These are phyloP conservation scores for Rhynchospora breviuscula DNA, from an alignment of 176 grass and related monocot genomes.

Conservation along the genomic window DNA sequence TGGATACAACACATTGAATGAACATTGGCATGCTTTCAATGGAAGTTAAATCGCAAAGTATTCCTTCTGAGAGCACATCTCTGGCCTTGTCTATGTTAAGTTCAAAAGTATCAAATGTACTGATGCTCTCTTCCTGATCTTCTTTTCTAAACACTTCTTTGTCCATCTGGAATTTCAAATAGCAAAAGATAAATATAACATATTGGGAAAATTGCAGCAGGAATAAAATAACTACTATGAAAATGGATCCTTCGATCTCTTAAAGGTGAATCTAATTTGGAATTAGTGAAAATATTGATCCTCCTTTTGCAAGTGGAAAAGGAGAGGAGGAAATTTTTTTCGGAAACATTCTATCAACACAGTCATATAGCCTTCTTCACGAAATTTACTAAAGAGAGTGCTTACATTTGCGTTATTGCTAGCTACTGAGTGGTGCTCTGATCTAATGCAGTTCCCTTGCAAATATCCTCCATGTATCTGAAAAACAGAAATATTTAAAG, in stretches of 20 bases:
- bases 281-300: not conserved
- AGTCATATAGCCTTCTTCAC: not conserved
- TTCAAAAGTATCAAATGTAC: not conserved
- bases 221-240: not conserved
- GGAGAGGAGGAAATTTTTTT: not conserved
- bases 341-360: not conserved
- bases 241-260: not conserved
- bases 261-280: not conserved
- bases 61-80: not conserved
- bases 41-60: not conserved
- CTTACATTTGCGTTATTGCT: constrained; percentile 47
- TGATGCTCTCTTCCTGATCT: not conserved
- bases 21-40: not conserved
- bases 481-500: not conserved
- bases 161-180: not conserved
- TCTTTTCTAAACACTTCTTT: not conserved
- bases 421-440: constrained; percentile 52
- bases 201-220: not conserved
- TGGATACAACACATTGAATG: too few species aligned
- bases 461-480: constrained; percentile 55
- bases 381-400: not conserved
- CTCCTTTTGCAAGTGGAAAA: not conserved
- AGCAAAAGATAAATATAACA: not conserved
- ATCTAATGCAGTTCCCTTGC: constrained; percentile 53
- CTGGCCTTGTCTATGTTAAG: not conserved